phyloP scores from a whole-genome alignment of 179 eudicot genomes.

The Beta macrorhiza region DNA sequence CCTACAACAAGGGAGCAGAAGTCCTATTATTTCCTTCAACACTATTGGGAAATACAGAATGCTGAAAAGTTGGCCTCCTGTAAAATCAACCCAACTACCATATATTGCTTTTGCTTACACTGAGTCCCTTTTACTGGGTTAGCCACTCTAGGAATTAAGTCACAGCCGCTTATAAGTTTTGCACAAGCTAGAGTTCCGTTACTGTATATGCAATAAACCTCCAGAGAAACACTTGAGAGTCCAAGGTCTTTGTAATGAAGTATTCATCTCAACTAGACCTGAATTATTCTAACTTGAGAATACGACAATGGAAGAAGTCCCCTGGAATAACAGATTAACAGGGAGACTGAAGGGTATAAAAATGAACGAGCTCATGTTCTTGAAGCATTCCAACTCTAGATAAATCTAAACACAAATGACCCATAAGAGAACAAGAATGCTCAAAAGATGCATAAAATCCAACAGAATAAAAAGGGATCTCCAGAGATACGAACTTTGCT shows the following conservation, averaged over 20 bases:
- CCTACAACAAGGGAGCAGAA: neutral
- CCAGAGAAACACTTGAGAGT: neutral
- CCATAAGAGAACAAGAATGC: neutral
- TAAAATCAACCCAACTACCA: neutral
- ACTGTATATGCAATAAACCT: neutral
- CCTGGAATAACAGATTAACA: neutral
- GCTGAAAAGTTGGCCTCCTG: neutral
- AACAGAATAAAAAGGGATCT: constrained; percentile 23
- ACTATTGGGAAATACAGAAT: neutral
- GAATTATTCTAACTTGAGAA: neutral
- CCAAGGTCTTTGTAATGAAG: neutral
- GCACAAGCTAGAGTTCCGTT: neutral
- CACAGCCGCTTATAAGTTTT: neutral
- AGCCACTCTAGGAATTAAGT: neutral
- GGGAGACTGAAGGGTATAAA: neutral
- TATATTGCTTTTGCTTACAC: neutral
- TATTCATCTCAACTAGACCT: constrained; percentile 10
- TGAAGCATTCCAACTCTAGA: neutral
- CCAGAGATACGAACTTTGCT: constrained; percentile 59
- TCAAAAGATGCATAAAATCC: neutral
- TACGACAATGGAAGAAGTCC: neutral
- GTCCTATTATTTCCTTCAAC: neutral
- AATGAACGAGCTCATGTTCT: neutral
- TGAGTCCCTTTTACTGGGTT: neutral
- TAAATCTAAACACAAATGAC: neutral